Percentiles rank a stretch among this genome's conserved stretches.
Conservation (phyloP, 1,139 yeast genomes). For the Torulaspora globosa region DNA sequence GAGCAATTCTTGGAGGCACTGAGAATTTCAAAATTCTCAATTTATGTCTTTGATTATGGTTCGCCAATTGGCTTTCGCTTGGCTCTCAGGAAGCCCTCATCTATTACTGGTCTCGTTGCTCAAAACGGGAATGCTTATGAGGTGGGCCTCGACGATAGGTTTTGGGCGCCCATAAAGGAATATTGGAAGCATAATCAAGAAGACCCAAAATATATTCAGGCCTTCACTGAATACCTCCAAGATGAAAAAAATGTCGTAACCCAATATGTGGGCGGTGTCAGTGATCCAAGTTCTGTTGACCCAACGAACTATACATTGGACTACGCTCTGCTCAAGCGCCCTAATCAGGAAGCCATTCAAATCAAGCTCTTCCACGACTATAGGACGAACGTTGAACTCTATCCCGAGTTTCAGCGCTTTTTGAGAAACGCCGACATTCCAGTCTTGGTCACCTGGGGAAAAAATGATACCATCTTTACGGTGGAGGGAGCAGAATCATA, state of each 20-base stretch:
- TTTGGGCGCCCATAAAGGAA: conserved; percentile 40
- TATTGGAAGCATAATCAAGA: conserved; percentile 36
- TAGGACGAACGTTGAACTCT: conserved; percentile 36
- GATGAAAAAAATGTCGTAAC: conserved; percentile 26
- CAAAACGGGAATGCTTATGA: conserved; percentile 47
- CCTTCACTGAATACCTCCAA: conserved; percentile 23
- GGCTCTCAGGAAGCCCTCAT: conserved; percentile 37
- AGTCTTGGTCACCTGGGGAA: conserved; percentile 44
- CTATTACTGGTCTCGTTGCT: conserved; percentile 36
- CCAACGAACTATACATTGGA: conserved; percentile 40
- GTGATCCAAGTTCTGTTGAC: conserved; percentile 31
- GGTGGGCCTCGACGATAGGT: conserved; percentile 39
- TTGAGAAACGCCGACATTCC: conserved; percentile 40
- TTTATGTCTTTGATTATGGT: conserved; percentile 46
- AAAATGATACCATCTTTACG: conserved; percentile 40
- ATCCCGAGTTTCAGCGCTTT: conserved; percentile 41
- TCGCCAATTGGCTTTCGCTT: conserved; percentile 43
- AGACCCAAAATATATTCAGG: conserved; percentile 16
- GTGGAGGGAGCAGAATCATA: conserved; percentile 41
- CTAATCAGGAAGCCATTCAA: conserved; percentile 37
- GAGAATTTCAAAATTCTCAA: conserved; percentile 34
- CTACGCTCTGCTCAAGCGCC: conserved; percentile 30
- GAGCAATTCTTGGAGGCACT: conserved; percentile 36
- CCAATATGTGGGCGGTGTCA: conserved; percentile 39
- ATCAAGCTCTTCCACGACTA: conserved; percentile 40